Conservation (phyloP, 2,329 filamentous ascomycete species). For the Arthrocladium fulminans region DNA sequence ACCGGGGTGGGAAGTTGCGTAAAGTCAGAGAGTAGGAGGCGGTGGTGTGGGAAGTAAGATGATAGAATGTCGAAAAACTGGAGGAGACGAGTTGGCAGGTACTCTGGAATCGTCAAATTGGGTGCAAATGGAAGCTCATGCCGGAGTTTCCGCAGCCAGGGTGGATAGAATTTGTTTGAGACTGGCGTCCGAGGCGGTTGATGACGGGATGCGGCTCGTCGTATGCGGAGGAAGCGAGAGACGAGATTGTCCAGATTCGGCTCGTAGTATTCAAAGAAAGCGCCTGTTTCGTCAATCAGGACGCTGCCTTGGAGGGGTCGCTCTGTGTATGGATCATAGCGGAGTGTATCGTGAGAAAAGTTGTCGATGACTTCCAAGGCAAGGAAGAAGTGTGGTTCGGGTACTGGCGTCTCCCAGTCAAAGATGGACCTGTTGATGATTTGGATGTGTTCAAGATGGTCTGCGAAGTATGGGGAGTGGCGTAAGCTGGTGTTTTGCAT, state of each 20-base stretch:
- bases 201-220: slow-evolving; percentile 57
- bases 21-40: slow-evolving; percentile 85
- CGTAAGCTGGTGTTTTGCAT: slow-evolving; percentile 63
- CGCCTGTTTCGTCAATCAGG: slow-evolving; percentile 71
- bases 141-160: slow-evolving; percentile 52
- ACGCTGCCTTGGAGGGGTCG: slow-evolving; percentile 80
- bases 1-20: slow-evolving; percentile 74
- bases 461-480: slow-evolving; percentile 56
- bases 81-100: slow-evolving; percentile 89
- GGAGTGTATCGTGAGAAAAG: slow-evolving; percentile 88
- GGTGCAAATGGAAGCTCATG: slow-evolving; percentile 59
- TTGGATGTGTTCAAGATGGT: slow-evolving; percentile 77
- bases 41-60: slow-evolving; percentile 79
- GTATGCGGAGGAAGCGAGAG: slow-evolving; percentile 71
- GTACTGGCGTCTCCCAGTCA: slow-evolving; percentile 82
- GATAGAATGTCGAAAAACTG: slow-evolving; percentile 91
- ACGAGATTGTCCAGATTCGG: slow-evolving; percentile 72
- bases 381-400: slow-evolving; percentile 91
- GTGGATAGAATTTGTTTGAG: slow-evolving; percentile 37
- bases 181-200: slow-evolving; percentile 34
- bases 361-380: slow-evolving; percentile 98
- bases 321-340: slow-evolving; percentile 76
- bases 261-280: slow-evolving; percentile 92
- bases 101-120: slow-evolving; percentile 77
- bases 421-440: slow-evolving; percentile 95